phyloP scores from a whole-genome alignment of 2,329 filamentous ascomycete species.

The Alternaria consortialis region DNA sequence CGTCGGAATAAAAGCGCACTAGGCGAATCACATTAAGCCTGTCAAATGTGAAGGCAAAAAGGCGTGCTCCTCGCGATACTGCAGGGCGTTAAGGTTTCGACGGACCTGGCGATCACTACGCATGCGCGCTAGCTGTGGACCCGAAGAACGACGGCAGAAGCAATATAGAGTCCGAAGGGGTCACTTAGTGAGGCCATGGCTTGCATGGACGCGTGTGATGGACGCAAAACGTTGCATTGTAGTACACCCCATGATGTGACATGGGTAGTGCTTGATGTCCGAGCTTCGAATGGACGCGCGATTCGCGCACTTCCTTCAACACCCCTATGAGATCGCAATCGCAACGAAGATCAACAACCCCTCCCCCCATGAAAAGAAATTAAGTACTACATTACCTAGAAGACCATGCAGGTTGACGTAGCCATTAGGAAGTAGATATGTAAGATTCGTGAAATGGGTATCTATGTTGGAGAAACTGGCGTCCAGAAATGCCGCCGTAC shows the following conservation, averaged over 20 bases:
- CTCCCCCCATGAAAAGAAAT: neutral
- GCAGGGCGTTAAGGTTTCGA: constrained; percentile 5
- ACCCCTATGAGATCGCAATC: neutral
- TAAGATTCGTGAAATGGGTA: constrained; percentile 16
- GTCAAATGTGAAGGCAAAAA: neutral
- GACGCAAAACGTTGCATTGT: neutral
- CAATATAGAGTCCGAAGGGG: neutral
- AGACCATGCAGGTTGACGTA: neutral
- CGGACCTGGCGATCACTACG: neutral
- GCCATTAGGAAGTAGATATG: neutral
- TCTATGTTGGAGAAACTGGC: constrained; percentile 11
- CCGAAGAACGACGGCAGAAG: constrained; percentile 4
- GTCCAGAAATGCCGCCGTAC: constrained; percentile 5
- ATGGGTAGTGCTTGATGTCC: neutral
- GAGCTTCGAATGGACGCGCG: neutral
- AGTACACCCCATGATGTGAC: neutral
- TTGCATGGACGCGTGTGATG: neutral
- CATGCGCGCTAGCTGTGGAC: neutral
- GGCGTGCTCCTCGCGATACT: constrained; percentile 1
- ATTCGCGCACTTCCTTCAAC: neutral
- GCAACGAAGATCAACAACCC: neutral
- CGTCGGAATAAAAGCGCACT: neutral
- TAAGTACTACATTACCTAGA: neutral
- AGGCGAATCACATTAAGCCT: constrained; percentile 1
- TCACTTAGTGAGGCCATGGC: neutral